Percentiles rank a stretch among this genome's conserved stretches.
These are phyloP conservation scores for Penicillium occitanis DNA, from an alignment of 2,329 filamentous ascomycete genomes.

Conservation along the genomic window DNA sequence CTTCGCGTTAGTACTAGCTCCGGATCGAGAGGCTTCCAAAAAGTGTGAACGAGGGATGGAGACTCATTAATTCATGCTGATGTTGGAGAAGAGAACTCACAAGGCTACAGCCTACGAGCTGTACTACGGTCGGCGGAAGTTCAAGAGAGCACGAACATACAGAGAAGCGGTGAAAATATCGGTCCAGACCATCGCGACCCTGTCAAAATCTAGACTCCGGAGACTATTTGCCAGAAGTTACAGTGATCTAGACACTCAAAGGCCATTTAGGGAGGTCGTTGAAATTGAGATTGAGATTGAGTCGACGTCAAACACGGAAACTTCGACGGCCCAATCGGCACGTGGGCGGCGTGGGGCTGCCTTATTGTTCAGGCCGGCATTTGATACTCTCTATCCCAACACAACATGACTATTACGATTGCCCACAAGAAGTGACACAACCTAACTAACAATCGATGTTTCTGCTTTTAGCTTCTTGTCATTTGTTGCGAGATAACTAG, in stretches of 20 bases:
- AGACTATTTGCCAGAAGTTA: neutral
- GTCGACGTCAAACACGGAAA: neutral
- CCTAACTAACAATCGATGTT: neutral
- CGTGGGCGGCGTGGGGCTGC: constrained; percentile 8
- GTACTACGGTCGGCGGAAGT: neutral
- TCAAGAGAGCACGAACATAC: neutral
- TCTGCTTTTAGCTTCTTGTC: neutral
- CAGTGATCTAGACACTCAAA: neutral
- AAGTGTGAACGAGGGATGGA: neutral
- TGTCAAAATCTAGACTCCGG: neutral
- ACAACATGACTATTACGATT: neutral
- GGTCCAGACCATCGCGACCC: constrained; percentile 3
- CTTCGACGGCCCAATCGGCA: constrained; percentile 8
- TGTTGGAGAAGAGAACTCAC: constrained; percentile 1
- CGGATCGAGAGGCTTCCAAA: neutral
- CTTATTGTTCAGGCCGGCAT: constrained; percentile 4
- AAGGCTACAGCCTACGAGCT: constrained; percentile 5
- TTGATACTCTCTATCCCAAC: neutral
- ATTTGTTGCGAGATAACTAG: neutral
- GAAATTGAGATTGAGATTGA: neutral
- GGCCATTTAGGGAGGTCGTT: neutral
- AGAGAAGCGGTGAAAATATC: neutral
- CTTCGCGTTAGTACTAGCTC: neutral
- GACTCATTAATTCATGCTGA: neutral
- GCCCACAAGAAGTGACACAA: neutral